Percentiles rank a stretch among this genome's conserved stretches.
phyloP scores from a whole-genome alignment of 169 alveolate genomes.

The Babesia gibsoni region DNA sequence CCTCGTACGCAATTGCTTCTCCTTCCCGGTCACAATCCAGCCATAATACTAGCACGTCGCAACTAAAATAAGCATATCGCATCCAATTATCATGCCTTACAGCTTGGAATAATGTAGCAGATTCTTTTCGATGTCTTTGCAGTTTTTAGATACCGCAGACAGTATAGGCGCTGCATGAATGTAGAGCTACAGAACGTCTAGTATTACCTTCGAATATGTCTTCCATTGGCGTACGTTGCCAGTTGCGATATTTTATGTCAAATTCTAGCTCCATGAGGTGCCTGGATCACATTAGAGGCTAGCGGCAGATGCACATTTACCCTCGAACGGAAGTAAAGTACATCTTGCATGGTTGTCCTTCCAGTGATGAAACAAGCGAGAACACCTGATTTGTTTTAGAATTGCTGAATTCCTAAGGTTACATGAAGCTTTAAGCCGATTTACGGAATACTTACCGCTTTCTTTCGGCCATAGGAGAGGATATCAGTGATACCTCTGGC shows the following conservation, averaged over 20 bases:
- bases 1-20: constrained; percentile 99
- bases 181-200: background rate
- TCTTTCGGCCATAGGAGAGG: constrained; percentile 69
- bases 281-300: constrained; percentile 12
- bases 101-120: constrained; percentile 86
- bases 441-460: constrained; percentile 29
- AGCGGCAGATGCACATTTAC: background rate
- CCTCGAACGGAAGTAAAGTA: constrained; percentile 92
- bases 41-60: constrained; percentile 92
- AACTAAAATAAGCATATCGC: constrained; percentile 40
- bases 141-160: constrained; percentile 76
- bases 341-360: constrained; percentile 78
- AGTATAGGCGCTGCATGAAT: constrained; percentile 83
- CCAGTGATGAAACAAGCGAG: constrained; percentile 63
- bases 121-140: constrained; percentile 82
- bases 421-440: too few species aligned
- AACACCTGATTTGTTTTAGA: constrained; percentile 70
- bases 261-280: constrained; percentile 96
- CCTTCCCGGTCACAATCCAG: constrained; percentile 99
- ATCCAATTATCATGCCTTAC: constrained; percentile 75
- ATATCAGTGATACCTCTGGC: constrained; percentile 94
- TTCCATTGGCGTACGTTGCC: constrained; percentile 92
- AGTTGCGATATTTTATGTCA: constrained; percentile 88
- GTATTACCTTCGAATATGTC: constrained; percentile 84
- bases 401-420: constrained; percentile 50